phyloP scores from a whole-genome alignment of 2,329 filamentous ascomycete species.

The Hypoxylon sp. region DNA sequence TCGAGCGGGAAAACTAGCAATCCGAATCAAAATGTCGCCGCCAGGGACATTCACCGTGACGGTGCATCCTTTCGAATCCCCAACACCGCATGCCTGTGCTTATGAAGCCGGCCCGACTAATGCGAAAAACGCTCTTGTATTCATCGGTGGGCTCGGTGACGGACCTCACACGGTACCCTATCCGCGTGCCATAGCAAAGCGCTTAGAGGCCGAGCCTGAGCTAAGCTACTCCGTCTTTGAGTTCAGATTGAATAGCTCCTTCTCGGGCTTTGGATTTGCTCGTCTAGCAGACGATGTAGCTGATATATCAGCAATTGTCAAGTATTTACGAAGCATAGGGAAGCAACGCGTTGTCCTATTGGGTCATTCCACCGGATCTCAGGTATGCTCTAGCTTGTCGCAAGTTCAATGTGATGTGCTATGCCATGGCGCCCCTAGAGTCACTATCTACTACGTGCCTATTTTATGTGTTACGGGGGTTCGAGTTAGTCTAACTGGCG shows the following conservation, averaged over 20 bases:
- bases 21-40: conserved; percentile 36
- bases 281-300: conserved; percentile 67
- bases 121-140: conserved; percentile 73
- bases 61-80: conserved; percentile 64
- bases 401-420: neutral
- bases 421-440: conserved; percentile 3
- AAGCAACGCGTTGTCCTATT: conserved; percentile 68
- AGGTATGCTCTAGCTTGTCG: conserved; percentile 56
- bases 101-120: conserved; percentile 63
- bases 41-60: conserved; percentile 59
- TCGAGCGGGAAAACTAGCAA: neutral
- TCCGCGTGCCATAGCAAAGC: conserved; percentile 62
- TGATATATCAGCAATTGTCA: conserved; percentile 68
- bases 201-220: conserved; percentile 57
- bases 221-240: conserved; percentile 70
- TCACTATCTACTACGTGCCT: neutral
- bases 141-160: conserved; percentile 79
- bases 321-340: conserved; percentile 67
- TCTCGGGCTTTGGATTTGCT: conserved; percentile 66
- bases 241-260: conserved; percentile 69
- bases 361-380: conserved; percentile 72
- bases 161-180: conserved; percentile 77
- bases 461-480: neutral
- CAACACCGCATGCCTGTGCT: conserved; percentile 59
- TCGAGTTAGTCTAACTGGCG: conserved; percentile 24